Percentiles rank a stretch among this genome's conserved stretches.
phyloP scores from a whole-genome alignment of 345 rosid species.

The Chamaenerion angustifolium region DNA sequence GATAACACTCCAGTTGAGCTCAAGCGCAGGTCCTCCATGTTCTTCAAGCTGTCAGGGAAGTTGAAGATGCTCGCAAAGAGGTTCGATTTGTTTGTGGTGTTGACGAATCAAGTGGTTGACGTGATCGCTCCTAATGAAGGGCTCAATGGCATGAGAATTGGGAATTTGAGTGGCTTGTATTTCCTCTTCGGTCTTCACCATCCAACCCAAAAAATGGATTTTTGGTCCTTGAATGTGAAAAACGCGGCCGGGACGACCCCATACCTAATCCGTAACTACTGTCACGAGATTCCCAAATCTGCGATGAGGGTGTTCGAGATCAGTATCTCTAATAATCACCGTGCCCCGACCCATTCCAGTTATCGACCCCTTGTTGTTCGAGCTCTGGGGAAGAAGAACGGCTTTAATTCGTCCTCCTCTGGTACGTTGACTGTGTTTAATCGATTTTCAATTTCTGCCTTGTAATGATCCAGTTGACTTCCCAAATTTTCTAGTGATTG shows the following conservation, averaged over 20 bases:
- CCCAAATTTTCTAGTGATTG: not conserved
- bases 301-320: constrained; percentile 6
- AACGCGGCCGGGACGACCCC: constrained; percentile 17
- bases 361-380: constrained; percentile 5
- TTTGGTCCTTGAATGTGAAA: constrained; percentile 29
- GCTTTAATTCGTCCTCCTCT: constrained; percentile 9
- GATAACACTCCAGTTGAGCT: constrained; percentile 62
- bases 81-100: constrained; percentile 51
- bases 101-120: constrained; percentile 90
- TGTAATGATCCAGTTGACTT: not conserved
- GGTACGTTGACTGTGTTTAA: no score
- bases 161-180: constrained; percentile 46
- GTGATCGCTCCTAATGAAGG: constrained; percentile 40
- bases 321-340: constrained; percentile 3
- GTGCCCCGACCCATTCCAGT: no score
- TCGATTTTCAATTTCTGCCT: no score
- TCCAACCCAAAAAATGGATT: constrained; percentile 21
- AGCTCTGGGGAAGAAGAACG: constrained; percentile 10
- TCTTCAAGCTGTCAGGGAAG: constrained; percentile 60
- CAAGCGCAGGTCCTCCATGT: constrained; percentile 51
- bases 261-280: constrained; percentile 8
- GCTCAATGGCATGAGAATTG: constrained; percentile 44
- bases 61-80: constrained; percentile 53
- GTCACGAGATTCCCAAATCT: not conserved
- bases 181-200: constrained; percentile 4